Base-by-base conservation (phyloP, 2,329 filamentous ascomycete genomes). In the Colletotrichum sp. region DNA sequence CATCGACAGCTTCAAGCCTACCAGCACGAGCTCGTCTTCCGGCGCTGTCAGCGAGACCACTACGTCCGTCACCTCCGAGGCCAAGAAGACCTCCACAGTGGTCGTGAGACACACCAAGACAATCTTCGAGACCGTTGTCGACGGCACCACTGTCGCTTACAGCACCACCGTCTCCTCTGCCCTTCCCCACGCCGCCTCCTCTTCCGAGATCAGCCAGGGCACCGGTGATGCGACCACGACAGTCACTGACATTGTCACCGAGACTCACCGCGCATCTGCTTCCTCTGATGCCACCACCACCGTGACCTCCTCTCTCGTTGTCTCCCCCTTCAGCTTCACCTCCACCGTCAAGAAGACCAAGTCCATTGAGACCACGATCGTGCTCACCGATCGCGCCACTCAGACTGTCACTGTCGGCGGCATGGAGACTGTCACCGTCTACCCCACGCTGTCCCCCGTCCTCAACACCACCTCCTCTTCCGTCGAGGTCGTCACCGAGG, bases 401-500 rank as follows among this genome's bases (percentile, higher is more conserved):
- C 30, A 70, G 36, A 78, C 76, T 16, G 36, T 76, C 32, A 77
- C 55, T 30, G 52, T 67, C 55, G 77, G 65, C 59, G 69, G 57
- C 65, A 63, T 70, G 28, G 39, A 32, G 18, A 71, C 71, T 12
- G 36, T 75, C 32, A 76, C 75, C 13, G 16, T 75, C 30, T 49
- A 18, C 71, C 64, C 73, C 21, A 28, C 67, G 55, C n/a, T 32
- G 13, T 65, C 71, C 30, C 66, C 74, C 34, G 60, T 68, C 55
- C 68, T 79, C 79, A 76, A 78, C 52, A 66, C 80, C 24, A 66
- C 73, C n/a, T 44, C 28, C 34, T 59, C 71, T 34, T 77, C 76
- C 8, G 80, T 78, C 9, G 80, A 82, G 39, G 78, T 81, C 18
- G 76, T 80, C 76, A 85, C 83, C 21, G 64, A 80, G 68, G 79